Base-by-base conservation (phyloP, 2,329 filamentous ascomycete genomes). In the Xylaria sp. region DNA sequence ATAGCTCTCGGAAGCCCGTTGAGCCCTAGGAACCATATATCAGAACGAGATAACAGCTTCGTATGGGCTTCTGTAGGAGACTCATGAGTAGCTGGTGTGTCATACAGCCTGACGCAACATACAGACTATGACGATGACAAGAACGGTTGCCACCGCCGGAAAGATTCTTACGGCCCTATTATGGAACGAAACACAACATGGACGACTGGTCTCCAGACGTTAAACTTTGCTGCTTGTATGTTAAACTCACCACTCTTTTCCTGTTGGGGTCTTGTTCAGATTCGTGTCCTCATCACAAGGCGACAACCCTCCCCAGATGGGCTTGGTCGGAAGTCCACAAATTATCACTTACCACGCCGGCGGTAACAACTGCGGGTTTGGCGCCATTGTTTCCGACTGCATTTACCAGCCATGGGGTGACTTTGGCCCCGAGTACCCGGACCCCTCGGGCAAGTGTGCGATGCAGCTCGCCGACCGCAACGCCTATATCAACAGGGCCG, bases 101-200 rank as follows among this genome's bases (percentile, higher is more conserved):
- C 65, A 7, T 68, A 64, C 27, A 64, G 60, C 27, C 2, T 45
- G 57, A 50, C 32, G 9, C 55, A 59, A 54, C 45, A 64, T 50
- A 68, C 65, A 9, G 65, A 68, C 54, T 68, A 68, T 64, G 65
- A 68, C 27, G 60, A 55, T 27, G 61, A 68, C 17, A 64, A 68
- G n/a, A 47, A 64, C 48, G 60, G 61, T 36, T 68, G 65, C 55
- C 60, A 64, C 60, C 65, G 65, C 36, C 64, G 65, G 65, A 68
- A 64, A 50, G 57, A 65, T 48, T 65, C 64, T 32, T 64, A 68
- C 56, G 65, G 65, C 21, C 65, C 65, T 64, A 59, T 68, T 27
- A 64, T 68, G 54, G 65, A 64, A 64, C 65, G 61, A 68, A 60
- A 68, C 54, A 68, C 42, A 47, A 62, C 60, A 24, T 68, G 65